Percentiles rank a stretch among this genome's conserved stretches.
Conservation (phyloP, 2,329 filamentous ascomycete genomes). For the Penicillium expansum region DNA sequence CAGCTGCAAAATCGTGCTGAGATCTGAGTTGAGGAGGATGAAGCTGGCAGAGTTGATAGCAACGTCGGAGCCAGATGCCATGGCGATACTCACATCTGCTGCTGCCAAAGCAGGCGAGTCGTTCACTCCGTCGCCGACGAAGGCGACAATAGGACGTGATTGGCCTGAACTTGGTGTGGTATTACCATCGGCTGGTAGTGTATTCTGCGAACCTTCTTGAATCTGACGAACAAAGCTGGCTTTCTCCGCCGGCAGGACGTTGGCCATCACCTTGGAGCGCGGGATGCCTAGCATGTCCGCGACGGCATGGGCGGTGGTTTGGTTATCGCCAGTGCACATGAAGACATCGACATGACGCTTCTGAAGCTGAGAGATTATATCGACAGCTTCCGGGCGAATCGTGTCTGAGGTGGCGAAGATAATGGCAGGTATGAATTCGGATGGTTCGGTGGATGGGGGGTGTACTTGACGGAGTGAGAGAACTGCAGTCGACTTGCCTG, state of each 20-base stretch:
- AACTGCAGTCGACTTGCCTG: conserved; percentile 46
- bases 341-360: conserved; percentile 69
- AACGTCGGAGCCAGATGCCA: conserved; percentile 77
- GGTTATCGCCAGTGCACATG: conserved; percentile 92
- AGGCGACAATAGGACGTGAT: conserved; percentile 63
- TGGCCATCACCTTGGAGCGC: conserved; percentile 72
- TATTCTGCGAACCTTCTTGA: conserved; percentile 27
- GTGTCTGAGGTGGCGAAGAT: conserved; percentile 78
- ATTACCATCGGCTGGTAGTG: background rate
- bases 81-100: conserved; percentile 79
- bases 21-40: conserved; percentile 70
- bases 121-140: conserved; percentile 86
- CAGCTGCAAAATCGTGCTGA: conserved; percentile 69
- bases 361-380: conserved; percentile 64
- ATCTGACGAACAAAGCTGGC: conserved; percentile 43
- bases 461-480: conserved; percentile 38
- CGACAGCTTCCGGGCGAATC: conserved; percentile 68
- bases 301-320: conserved; percentile 77
- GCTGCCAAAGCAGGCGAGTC: conserved; percentile 77
- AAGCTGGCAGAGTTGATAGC: conserved; percentile 79
- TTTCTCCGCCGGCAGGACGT: conserved; percentile 82
- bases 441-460: conserved; percentile 11
- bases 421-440: conserved; percentile 52
- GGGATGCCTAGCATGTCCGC: conserved; percentile 73
- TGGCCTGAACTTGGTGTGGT: background rate